Evolutionary conservation across 805 yeast species (phyloP).

Genomic region (Pichia kluyveri): DNA sequence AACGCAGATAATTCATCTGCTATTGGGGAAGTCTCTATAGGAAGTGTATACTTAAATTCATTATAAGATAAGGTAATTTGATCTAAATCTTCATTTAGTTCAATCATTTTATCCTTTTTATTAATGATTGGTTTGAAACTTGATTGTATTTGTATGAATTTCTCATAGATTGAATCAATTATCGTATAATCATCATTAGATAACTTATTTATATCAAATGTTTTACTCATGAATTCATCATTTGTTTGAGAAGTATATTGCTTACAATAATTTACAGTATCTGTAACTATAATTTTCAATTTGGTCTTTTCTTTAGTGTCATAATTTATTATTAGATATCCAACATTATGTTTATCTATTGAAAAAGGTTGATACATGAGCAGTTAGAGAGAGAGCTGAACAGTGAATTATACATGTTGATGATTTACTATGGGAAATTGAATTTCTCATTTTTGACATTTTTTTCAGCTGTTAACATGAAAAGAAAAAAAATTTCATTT

Average conservation of each 20-base stretch:
- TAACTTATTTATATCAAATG: neutral
- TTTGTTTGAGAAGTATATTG: neutral
- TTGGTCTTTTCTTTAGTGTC: neutral
- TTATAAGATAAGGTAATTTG: neutral
- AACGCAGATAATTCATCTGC: neutral
- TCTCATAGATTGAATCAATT: neutral
- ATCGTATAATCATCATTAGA: neutral
- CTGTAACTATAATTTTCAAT: neutral
- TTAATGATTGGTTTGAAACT: neutral
- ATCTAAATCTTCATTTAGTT: neutral
- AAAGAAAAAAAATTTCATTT: neutral
- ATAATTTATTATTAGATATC: neutral
- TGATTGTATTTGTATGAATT: neutral
- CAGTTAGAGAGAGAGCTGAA: neutral
- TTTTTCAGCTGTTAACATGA: neutral
- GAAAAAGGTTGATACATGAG: neutral
- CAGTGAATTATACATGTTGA: no score
- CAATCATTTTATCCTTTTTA: neutral
- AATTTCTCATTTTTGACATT: neutral
- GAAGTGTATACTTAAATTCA: neutral
- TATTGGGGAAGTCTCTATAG: neutral
- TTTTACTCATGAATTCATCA: neutral
- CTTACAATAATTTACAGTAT: neutral
- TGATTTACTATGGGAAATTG: neutral
- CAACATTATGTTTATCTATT: neutral